Base-by-base conservation (phyloP, 2,329 filamentous ascomycete genomes). In the Fusarium brevicatenulatum region DNA sequence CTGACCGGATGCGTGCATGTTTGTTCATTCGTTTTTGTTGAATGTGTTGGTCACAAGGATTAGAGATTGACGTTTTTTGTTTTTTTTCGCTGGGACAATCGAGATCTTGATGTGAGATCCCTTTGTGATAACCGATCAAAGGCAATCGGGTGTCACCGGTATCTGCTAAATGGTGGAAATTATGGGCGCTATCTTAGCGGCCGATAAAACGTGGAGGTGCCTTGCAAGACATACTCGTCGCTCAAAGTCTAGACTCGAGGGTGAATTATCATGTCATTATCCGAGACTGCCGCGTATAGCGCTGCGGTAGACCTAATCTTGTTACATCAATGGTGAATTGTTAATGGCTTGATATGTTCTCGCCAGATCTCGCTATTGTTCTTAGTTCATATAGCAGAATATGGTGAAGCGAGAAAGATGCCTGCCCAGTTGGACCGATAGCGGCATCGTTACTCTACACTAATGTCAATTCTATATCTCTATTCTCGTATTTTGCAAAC, bases 151-250 rank as follows among this genome's bases (percentile, higher is more conserved):
- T 54, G 37, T 55, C 36, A 42, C 47, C 15, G 11, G 19, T 42
- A 9, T 25, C 9, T 42, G 13, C 1, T 28, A 32, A 55, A 42
- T 60, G 57, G 49, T 36, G n/a, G 32, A n/a, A 28, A 40, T 13
- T 25, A 7, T 55, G 18, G 36, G 37, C 36, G 15, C 57, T 25
- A 36, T 43, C 19, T 42, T 56, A 36, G 57, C 5, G 36, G 57
- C 57, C 57, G 47, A 56, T 34, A 55, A 25, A 59, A 16, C 46
- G 16, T 54, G 46, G 56, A 32, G n/a, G 19, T 36, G 32, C 15
- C 5, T 34, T 28, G 19, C 30, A 49, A 52, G n/a, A 25, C n/a
- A 36, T 0, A 0, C 0, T 18, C 19, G 2, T 19, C 16, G 19
- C 30, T 8, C 21, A 1, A 8, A 16, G 23, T 44, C 37, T 15